Conservation (phyloP, 805 yeast genomes). For the Yamadazyma tumulicola region DNA sequence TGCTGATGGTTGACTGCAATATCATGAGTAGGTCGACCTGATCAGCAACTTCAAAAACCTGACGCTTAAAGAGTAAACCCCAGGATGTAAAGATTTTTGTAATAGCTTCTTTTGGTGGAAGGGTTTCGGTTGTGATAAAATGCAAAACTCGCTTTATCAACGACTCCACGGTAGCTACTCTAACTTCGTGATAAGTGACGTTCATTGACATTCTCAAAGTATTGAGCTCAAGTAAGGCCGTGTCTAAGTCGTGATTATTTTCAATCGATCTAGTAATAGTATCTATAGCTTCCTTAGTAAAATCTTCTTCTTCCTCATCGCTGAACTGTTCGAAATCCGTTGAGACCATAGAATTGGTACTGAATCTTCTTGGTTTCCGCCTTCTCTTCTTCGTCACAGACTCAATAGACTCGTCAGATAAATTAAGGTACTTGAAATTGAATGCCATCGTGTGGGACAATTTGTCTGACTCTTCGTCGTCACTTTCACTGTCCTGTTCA, state of each 20-base stretch:
- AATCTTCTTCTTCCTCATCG: slow-evolving; percentile 67
- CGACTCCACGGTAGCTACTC: slow-evolving; percentile 75
- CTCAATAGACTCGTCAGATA: slow-evolving; percentile 58
- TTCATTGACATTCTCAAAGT: slow-evolving; percentile 97
- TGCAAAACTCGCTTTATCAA: slow-evolving; percentile 66
- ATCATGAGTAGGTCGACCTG: slow-evolving; percentile 64
- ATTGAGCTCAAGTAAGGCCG: slow-evolving; percentile 87
- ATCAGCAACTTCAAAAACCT: slow-evolving; percentile 78
- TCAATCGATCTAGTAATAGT: slow-evolving; percentile 90
- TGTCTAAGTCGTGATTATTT: slow-evolving; percentile 88
- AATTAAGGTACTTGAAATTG: slow-evolving; percentile 31
- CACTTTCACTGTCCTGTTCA: slow-evolving; percentile 34
- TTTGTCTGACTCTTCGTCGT: slow-evolving; percentile 2
- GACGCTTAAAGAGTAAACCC: slow-evolving; percentile 79
- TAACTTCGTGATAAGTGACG: slow-evolving; percentile 89
- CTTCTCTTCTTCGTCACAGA: slow-evolving; percentile 45
- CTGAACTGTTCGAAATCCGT: slow-evolving; percentile 43
- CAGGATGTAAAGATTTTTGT: slow-evolving; percentile 73
- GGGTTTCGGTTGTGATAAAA: slow-evolving; percentile 71
- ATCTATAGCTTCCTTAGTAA: slow-evolving; percentile 86
- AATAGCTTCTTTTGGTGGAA: slow-evolving; percentile 73
- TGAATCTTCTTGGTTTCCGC: slow-evolving; percentile 30
- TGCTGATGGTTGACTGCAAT: slow-evolving; percentile 44
- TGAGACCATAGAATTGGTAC: slow-evolving; percentile 34
- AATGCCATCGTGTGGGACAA: slow-evolving; percentile 3